These are phyloP conservation scores for Cerioporus squamosus DNA, from an alignment of 1,284 basidiomycete genomes.

Conservation along the genomic window DNA sequence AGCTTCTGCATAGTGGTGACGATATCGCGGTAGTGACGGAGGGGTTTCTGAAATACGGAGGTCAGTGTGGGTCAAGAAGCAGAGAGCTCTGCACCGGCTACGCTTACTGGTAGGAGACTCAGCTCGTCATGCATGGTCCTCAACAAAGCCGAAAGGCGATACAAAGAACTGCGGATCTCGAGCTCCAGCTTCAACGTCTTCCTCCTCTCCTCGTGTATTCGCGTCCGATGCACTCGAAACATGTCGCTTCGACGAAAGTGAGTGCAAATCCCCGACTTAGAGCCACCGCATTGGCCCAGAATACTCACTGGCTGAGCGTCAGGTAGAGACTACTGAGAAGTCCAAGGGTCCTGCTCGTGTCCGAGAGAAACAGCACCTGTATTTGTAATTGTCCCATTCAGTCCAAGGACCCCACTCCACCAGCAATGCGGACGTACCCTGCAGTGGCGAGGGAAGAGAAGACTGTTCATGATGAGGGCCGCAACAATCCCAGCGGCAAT, in stretches of 20 bases:
- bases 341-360: conserved; percentile 44
- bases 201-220: conserved; percentile 38
- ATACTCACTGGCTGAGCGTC: conserved; percentile 46
- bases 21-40: conserved; percentile 47
- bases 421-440: conserved; percentile 37
- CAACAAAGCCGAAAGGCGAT: conserved; percentile 44
- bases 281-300: background rate
- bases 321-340: conserved; percentile 50
- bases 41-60: conserved; percentile 45
- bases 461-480: conserved; percentile 49
- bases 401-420: background rate
- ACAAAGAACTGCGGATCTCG: conserved; percentile 44
- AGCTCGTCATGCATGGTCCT: conserved; percentile 53
- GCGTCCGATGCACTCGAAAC: conserved; percentile 38
- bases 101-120: conserved; percentile 52
- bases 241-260: conserved; percentile 37
- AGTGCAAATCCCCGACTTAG: conserved; percentile 1
- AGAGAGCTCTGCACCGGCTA: background rate
- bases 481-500: conserved; percentile 51
- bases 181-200: conserved; percentile 47
- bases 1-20: conserved; percentile 46
- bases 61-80: background rate
- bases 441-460: conserved; percentile 53
- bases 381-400: background rate
- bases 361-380: conserved; percentile 50